These are phyloP conservation scores for Phanerochaete sordida DNA, from an alignment of 768 basidiomycete species.

Conservation along the genomic window DNA sequence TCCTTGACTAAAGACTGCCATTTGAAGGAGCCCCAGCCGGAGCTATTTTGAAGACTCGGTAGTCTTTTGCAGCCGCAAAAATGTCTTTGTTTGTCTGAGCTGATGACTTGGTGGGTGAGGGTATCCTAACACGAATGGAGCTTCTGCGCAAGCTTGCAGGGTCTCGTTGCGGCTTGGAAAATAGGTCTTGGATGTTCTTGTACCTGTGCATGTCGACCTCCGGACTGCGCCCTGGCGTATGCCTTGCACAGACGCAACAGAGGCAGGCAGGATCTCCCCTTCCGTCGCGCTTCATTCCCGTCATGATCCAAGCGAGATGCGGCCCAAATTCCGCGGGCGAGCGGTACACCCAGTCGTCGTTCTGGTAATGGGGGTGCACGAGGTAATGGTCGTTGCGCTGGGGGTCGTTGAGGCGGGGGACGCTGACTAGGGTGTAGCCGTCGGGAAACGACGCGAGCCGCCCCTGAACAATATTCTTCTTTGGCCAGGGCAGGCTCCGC, in stretches of 20 bases:
- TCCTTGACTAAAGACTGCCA: no score
- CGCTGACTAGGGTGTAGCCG: not conserved
- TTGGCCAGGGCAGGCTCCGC: not conserved
- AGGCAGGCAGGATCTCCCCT: not conserved
- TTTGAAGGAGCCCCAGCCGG: no score
- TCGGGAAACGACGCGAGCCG: not conserved
- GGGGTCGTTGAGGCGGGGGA: not conserved
- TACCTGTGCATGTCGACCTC: no score
- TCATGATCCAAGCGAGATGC: not conserved
- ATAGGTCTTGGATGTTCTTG: no score
- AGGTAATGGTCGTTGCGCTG: not conserved
- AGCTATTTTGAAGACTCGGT: no score
- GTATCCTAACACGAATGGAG: no score
- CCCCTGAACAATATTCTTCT: not conserved
- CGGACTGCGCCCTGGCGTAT: no score
- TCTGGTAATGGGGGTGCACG: not conserved
- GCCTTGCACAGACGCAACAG: not conserved
- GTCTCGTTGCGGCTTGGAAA: no score
- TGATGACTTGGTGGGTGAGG: no score
- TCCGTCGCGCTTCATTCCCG: not conserved
- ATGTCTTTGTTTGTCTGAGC: no score
- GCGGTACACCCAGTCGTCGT: not conserved
- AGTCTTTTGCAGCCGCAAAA: no score
- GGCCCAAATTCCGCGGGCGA: not conserved
- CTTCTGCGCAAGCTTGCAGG: no score